Base-by-base conservation (phyloP, 768 basidiomycete genomes). In the Amanita muscaria region DNA sequence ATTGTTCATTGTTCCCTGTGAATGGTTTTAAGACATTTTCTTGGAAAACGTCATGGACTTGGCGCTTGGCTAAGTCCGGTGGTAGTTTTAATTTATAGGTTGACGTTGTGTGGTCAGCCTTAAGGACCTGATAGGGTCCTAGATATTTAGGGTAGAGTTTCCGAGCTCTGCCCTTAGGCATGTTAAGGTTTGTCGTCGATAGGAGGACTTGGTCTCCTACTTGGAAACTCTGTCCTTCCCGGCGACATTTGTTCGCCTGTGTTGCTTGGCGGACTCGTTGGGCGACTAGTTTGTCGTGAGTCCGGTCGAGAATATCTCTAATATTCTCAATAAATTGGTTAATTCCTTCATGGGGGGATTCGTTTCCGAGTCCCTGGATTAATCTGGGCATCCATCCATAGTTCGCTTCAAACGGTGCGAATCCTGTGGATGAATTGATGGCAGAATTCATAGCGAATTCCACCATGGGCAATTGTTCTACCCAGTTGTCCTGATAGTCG, bases 401-500 rank as follows among this genome's bases (percentile, higher is more conserved):
- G n/a, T n/a, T n/a, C n/a, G n/a, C n/a, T n/a, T n/a, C n/a, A n/a
- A n/a, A n/a, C n/a, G n/a, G n/a, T n/a, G 64, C 55, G 39, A 59
- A 69, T n/a, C 55, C 50, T 0, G 67, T 70, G 0, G 63, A 50
- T 10, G 38, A 50, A 0, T n/a, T n/a, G n/a, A n/a, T n/a, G n/a
- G n/a, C n/a, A n/a, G n/a, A n/a, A n/a, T n/a, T n/a, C n/a, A n/a
- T n/a, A n/a, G n/a, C n/a, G n/a, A n/a, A n/a, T n/a, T n/a, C n/a
- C n/a, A n/a, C n/a, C n/a, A n/a, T n/a, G n/a, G n/a, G n/a, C n/a
- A n/a, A n/a, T n/a, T n/a, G n/a, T n/a, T n/a, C n/a, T n/a, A n/a
- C n/a, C n/a, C 65, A 68, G 31, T 69, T 56, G 0, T 50, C 53
- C 31, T 67, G 65, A 18, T 64, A 51, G 1, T 56, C 53, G 0